Evolutionary conservation across 257 asterid species (phyloP).

Genomic region (Nicotiana attenuata): DNA sequence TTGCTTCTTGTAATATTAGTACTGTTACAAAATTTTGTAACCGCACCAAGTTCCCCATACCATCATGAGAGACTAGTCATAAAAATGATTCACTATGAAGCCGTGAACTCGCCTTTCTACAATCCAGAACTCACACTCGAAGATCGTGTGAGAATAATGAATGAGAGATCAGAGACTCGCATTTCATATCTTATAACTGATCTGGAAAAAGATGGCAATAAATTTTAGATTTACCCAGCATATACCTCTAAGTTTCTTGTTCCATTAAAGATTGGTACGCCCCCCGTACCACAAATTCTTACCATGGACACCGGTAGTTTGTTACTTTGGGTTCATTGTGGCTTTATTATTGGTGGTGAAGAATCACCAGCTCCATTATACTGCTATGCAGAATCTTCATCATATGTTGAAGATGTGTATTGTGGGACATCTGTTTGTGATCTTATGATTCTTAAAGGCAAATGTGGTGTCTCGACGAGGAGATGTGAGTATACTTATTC

Average conservation of each 20-base stretch:
- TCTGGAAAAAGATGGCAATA: not conserved
- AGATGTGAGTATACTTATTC: not conserved
- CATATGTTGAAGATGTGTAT: not conserved
- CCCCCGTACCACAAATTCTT: not conserved
- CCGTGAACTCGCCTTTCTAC: not conserved
- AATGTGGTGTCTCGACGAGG: not conserved
- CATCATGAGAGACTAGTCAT: no score
- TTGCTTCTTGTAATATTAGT: no score
- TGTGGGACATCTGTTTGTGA: not conserved
- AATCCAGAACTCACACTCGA: not conserved
- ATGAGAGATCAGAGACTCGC: no score
- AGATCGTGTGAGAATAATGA: not conserved
- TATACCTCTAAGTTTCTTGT: not conserved
- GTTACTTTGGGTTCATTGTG: not conserved
- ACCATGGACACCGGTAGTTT: not conserved
- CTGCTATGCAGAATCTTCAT: not conserved
- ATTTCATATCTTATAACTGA: no score
- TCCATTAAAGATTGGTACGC: not conserved
- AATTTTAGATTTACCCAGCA: not conserved
- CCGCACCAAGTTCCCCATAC: no score
- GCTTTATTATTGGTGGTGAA: not conserved
- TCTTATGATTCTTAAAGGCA: not conserved
- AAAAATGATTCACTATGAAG: not conserved
- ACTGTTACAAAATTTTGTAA: not conserved
- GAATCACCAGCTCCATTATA: not conserved